Base-by-base conservation (phyloP, 2,329 filamentous ascomycete genomes). In the Clarireedia hainanense region DNA sequence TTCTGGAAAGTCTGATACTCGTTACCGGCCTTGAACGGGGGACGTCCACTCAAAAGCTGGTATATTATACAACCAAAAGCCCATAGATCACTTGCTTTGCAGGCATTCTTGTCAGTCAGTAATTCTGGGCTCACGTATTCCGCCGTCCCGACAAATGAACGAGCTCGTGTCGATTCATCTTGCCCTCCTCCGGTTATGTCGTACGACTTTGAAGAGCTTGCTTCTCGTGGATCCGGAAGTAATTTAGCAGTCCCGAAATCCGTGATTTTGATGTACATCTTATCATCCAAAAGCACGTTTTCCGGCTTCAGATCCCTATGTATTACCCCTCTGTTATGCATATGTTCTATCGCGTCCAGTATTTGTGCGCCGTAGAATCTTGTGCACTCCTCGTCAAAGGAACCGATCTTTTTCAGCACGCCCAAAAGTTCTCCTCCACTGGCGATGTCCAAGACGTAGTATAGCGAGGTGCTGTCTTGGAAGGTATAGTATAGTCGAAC, bases 191-290 rank as follows among this genome's bases (percentile, higher is more conserved):
- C 75, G 67, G 58, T 67, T 55, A 67, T 71, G 51, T 72, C 75
- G 54, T 68, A 71, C 50, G 69, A 62, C 0, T 71, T 69, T 4
- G 59, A 52, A 56, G 62, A 60, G 12, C 60, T 63, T 39, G 64
- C 57, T 60, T 61, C 60, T 70, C 73, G 74, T 62, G 75, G 78
- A 61, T 79, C 77, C 50, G 86, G 85, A 47, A 99, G 76, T 60
- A 99, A 83, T 70, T 96, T 97, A n/a, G 94, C 94, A 0, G 94
- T 99, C 43, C 94, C 94, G 68, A 99, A 99, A 72, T 99, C 94
- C 6, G 94, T 99, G 62, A 99, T 96, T 71, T 99, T 99, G 73
- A 97, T 86, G 67, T 97, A 90, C 88, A 96, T 95, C 67, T 95
- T 87, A 61, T 91, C 88, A 70, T 99, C 94, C 39, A 99, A 77